A percentile compares a stretch with the other conserved stretches of the same genome.
Evolutionary conservation across 2,329 filamentous ascomycete genomes (phyloP).

Genomic region (Endoconidiophora laricicola): DNA sequence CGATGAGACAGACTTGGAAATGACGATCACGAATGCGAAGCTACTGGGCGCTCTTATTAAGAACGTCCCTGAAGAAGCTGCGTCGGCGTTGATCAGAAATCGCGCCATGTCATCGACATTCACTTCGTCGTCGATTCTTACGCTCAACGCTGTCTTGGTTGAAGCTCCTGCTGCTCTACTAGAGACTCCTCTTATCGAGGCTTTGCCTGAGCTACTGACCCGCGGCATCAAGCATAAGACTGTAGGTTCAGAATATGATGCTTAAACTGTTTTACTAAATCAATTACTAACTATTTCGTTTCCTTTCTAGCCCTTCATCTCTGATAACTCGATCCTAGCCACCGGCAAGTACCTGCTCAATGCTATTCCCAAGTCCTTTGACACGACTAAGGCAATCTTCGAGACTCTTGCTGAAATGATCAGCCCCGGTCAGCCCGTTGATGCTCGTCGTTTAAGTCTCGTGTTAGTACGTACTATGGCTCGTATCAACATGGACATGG

Average conservation of each 20-base stretch:
- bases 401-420: constrained; percentile 60
- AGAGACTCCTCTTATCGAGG: constrained; percentile 48
- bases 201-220: constrained; percentile 60
- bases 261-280: neutral
- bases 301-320: constrained; percentile 50
- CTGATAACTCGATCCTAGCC: constrained; percentile 76
- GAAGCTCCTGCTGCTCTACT: constrained; percentile 60
- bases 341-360: constrained; percentile 78
- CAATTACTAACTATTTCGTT: constrained; percentile 14
- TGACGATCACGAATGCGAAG: constrained; percentile 80
- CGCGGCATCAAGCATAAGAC: constrained; percentile 64
- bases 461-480: constrained; percentile 78
- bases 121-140: constrained; percentile 63
- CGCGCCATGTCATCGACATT: constrained; percentile 65
- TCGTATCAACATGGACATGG: constrained; percentile 60
- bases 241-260: constrained; percentile 33
- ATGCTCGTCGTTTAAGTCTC: constrained; percentile 71
- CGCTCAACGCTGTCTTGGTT: constrained; percentile 73
- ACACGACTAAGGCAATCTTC: constrained; percentile 64
- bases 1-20: constrained; percentile 56
- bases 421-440: constrained; percentile 58
- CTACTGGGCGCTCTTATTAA: constrained; percentile 80
- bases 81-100: constrained; percentile 42
- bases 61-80: constrained; percentile 60
- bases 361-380: constrained; percentile 51